Base-by-base conservation (phyloP, 208 protist species). In the Endotrypanum monterogeii region DNA sequence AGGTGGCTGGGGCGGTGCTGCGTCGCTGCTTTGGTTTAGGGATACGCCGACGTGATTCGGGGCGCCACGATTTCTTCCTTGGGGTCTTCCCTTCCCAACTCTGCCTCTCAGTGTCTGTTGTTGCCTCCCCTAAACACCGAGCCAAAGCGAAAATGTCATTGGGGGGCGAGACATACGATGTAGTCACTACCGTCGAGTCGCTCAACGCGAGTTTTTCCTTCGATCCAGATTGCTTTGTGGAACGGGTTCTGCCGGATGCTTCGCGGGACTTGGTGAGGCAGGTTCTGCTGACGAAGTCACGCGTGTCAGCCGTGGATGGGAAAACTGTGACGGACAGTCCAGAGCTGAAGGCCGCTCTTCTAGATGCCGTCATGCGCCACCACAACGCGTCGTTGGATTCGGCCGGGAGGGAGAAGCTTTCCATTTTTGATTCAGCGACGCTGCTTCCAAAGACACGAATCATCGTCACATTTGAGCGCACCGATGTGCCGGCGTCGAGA, bases 141-240 rank as follows among this genome's bases (percentile, higher is more conserved):
- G 55, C 4, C 9, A 16, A 52, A 3, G 9, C 41, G 4, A 65
- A 23, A n/a, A 85, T 80, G 61, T 23, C 73, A 20, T 5, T 50
- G 25, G 71, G 57, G 39, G 69, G 58, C 12, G 66, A 72, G 61
- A 75, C 50, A 8, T 73, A 75, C 28, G 67, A 80, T 9, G 62
- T 94, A 37, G 58, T 65, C 39, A 89, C 84, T 12, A 89, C 78
- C 11, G 83, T 88, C 52, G 79, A 90, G 62, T 74, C 70, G 18
- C 57, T 95, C 35, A 78, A 90, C 51, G 63, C 69, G 20, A 90
- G 80, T 66, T 80, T 93, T 44, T 57, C 60, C 51, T 85, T 95
- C 48, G 80, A 74, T 20, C 80, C 91, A 6, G 87, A 93, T 71
- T 93, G 91, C 76, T 80, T 78, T n/a, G 80, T 95, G 30, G 80